Percentiles rank a stretch among this genome's conserved stretches.
Evolutionary conservation across 148 eudicot genomes (phyloP).

Genomic region (Cornus suecica): DNA sequence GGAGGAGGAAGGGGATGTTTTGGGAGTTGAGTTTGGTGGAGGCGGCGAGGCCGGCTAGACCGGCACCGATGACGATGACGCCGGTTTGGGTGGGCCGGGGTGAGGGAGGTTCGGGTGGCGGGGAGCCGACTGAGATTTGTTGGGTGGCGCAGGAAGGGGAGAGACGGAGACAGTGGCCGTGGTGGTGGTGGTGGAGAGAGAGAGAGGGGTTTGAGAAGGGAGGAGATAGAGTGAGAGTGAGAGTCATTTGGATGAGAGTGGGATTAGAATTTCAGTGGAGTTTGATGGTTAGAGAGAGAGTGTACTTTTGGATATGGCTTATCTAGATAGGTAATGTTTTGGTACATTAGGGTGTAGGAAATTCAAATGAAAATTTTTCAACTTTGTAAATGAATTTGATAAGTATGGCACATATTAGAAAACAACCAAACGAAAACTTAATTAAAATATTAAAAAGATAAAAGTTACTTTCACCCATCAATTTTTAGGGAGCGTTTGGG

Average conservation of each 20-base stretch:
- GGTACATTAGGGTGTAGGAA: neutral
- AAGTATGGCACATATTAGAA: too few species aligned
- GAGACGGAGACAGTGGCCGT: slow-evolving; percentile 19
- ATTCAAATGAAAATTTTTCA: too few species aligned
- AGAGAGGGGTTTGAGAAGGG: slow-evolving; percentile 19
- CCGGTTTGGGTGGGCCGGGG: slow-evolving; percentile 17
- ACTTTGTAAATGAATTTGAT: too few species aligned
- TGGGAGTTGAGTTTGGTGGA: slow-evolving; percentile 58
- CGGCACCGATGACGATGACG: slow-evolving; percentile 78
- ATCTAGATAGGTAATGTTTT: neutral
- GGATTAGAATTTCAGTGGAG: neutral
- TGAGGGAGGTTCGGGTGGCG: slow-evolving; percentile 15
- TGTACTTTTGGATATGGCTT: neutral
- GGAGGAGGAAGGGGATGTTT: slow-evolving; percentile 60
- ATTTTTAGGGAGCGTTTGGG: too few species aligned
- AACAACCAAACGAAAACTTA: too few species aligned
- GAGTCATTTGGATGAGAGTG: slow-evolving; percentile 19
- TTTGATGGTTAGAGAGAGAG: too few species aligned
- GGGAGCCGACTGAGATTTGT: slow-evolving; percentile 25
- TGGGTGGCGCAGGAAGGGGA: slow-evolving; percentile 13
- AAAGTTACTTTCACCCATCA: too few species aligned
- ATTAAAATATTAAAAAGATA: too few species aligned
- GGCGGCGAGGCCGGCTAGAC: slow-evolving; percentile 85
- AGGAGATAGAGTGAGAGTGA: slow-evolving; percentile 22
- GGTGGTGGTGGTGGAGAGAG: slow-evolving; percentile 11